Conservation (phyloP, 2,329 filamentous ascomycete genomes). For the Cyphellophora europaea region DNA sequence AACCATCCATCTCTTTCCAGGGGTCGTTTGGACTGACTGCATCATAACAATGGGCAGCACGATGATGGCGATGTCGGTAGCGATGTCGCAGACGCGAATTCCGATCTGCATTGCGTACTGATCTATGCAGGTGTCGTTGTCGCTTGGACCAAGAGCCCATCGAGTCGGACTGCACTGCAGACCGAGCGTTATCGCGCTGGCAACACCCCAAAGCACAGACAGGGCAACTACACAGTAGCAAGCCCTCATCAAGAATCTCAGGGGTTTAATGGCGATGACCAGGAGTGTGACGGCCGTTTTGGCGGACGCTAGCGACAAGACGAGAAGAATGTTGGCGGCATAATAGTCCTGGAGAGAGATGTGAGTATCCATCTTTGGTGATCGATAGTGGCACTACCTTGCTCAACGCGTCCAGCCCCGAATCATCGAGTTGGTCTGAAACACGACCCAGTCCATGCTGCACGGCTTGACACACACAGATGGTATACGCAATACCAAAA, state of each 20-base stretch:
- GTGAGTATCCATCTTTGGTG: slow-evolving; percentile 2
- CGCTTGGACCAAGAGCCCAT: slow-evolving; percentile 11
- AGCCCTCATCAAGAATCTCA: slow-evolving; percentile 11
- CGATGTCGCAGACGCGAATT: slow-evolving; percentile 15
- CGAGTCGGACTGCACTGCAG: slow-evolving; percentile 18
- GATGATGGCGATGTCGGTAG: slow-evolving; percentile 16
- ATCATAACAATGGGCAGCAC: slow-evolving; percentile 19
- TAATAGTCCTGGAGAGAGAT: slow-evolving; percentile 14
- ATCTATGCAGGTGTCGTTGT: slow-evolving; percentile 15
- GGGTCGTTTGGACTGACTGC: slow-evolving; percentile 13
- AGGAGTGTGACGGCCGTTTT: slow-evolving; percentile 19
- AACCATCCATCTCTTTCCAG: slow-evolving; percentile 15
- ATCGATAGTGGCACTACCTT: slow-evolving; percentile 10
- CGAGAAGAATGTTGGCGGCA: slow-evolving; percentile 17
- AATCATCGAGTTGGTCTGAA: slow-evolving; percentile 7
- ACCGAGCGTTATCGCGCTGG: slow-evolving; percentile 12
- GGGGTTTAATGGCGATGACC: slow-evolving; percentile 19
- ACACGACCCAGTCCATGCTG: slow-evolving; percentile 16
- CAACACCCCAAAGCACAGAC: slow-evolving; percentile 13
- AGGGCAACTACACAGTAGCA: slow-evolving; percentile 13
- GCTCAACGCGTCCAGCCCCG: slow-evolving; percentile 12
- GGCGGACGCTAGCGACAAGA: slow-evolving; percentile 13
- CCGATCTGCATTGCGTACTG: slow-evolving; percentile 16
- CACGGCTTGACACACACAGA: slow-evolving; percentile 12
- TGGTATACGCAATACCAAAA: not conserved